phyloP scores from a whole-genome alignment of 2,329 filamentous ascomycete genomes.

The Pseudocercospora cruenta region DNA sequence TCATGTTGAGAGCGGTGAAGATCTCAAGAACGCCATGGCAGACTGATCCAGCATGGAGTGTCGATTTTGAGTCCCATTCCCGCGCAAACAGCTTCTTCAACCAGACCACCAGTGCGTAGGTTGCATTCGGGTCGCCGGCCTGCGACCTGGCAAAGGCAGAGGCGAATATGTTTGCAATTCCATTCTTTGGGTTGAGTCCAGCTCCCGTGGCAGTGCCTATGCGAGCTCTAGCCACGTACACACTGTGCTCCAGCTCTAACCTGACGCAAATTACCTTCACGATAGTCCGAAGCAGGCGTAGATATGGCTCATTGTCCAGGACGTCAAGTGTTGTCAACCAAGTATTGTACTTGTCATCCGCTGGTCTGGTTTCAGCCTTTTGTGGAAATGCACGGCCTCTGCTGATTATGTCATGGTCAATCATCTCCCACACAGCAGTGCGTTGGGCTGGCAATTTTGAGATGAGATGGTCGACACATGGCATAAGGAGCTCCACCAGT shows the following conservation, averaged over 20 bases:
- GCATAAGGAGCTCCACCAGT: constrained; percentile 14
- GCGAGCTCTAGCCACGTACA: neutral
- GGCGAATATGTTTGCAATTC: neutral
- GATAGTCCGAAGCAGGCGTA: constrained; percentile 16
- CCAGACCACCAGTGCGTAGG: constrained; percentile 22
- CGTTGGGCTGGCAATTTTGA: constrained; percentile 12
- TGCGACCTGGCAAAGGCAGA: neutral
- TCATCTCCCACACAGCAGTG: constrained; percentile 20
- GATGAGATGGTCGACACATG: constrained; percentile 19
- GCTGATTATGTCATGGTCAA: constrained; percentile 25
- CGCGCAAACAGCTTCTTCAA: constrained; percentile 25
- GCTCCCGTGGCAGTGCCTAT: neutral
- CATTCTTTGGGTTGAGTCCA: neutral
- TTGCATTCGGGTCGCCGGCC: neutral
- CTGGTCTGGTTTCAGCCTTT: constrained; percentile 18
- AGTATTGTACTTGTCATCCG: constrained; percentile 21
- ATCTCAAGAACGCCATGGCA: constrained; percentile 22
- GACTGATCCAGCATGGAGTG: constrained; percentile 8
- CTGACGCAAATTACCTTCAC: constrained; percentile 13
- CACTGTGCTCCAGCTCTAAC: neutral
- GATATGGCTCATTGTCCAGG: constrained; percentile 20
- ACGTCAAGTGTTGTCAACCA: constrained; percentile 25
- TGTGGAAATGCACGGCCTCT: constrained; percentile 24
- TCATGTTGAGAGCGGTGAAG: neutral
- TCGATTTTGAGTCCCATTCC: constrained; percentile 18